phyloP scores from a whole-genome alignment of 2,329 filamentous ascomycete genomes.

The Ascochyta pisi region DNA sequence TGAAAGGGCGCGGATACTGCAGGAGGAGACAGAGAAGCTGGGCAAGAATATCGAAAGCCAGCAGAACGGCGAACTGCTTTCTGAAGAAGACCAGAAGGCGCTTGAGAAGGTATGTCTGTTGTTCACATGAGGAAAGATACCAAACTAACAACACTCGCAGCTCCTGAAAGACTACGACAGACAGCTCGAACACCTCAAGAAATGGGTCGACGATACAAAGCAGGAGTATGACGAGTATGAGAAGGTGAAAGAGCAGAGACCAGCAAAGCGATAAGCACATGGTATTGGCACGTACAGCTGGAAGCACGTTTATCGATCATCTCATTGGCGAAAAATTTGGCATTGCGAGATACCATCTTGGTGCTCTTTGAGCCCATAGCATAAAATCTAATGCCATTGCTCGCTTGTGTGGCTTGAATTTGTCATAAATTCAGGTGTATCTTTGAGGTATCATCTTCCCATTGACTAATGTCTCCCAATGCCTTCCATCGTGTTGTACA shows the following conservation, averaged over 20 bases:
- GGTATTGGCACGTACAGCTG: slow-evolving; percentile 22
- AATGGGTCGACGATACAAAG: slow-evolving; percentile 65
- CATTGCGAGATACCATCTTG: slow-evolving; percentile 24
- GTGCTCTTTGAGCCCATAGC: slow-evolving; percentile 4
- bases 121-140: neutral
- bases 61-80: slow-evolving; percentile 59
- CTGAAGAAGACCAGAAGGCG: slow-evolving; percentile 73
- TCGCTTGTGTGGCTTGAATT: neutral
- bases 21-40: slow-evolving; percentile 75
- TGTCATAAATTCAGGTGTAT: neutral
- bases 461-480: neutral
- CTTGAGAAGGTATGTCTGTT: slow-evolving; percentile 71
- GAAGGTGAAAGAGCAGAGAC: slow-evolving; percentile 34
- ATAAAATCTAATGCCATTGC: slow-evolving; percentile 9
- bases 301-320: slow-evolving; percentile 20
- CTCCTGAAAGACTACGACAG: slow-evolving; percentile 83
- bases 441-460: neutral
- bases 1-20: slow-evolving; percentile 74
- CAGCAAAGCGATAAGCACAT: slow-evolving; percentile 31
- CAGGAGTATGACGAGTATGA: slow-evolving; percentile 67
- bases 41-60: slow-evolving; percentile 57
- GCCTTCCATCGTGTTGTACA: slow-evolving; percentile 13
- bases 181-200: slow-evolving; percentile 76
- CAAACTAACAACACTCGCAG: slow-evolving; percentile 50
- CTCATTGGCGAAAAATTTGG: slow-evolving; percentile 23